Conservation (phyloP, 2,329 filamentous ascomycete genomes). For the Penicillium sclerotiorum region DNA sequence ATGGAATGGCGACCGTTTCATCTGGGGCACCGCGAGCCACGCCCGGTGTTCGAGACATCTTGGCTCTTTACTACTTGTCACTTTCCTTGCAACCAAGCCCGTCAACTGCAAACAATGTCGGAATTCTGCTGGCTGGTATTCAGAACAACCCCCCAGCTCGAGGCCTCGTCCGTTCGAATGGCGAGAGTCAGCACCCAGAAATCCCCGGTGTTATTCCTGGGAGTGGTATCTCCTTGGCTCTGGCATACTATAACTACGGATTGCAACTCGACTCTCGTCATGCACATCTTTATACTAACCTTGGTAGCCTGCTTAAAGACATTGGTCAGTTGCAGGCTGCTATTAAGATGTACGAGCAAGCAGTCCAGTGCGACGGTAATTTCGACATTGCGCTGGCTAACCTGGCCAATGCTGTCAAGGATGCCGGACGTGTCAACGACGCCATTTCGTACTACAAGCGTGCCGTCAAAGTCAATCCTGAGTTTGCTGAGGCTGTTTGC, state of each 20-base stretch:
- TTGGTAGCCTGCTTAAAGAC: conserved; percentile 93
- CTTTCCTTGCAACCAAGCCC: conserved; percentile 92
- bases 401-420: conserved; percentile 95
- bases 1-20: conserved; percentile 80
- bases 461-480: conserved; percentile 86
- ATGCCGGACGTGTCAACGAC: conserved; percentile 88
- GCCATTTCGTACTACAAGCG: conserved; percentile 90
- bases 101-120: conserved; percentile 97
- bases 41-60: conserved; percentile 83
- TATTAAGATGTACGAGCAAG: conserved; percentile 96
- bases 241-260: conserved; percentile 95
- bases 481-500: conserved; percentile 96
- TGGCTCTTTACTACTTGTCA: conserved; percentile 93
- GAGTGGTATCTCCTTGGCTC: conserved; percentile 82
- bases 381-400: conserved; percentile 98
- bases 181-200: conserved; percentile 47
- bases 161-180: conserved; percentile 33
- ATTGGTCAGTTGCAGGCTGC: conserved; percentile 90
- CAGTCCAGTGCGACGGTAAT: conserved; percentile 85
- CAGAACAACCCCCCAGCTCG: conserved; percentile 66
- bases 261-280: conserved; percentile 83
- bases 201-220: conserved; percentile 82
- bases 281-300: conserved; percentile 94
- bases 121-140: conserved; percentile 92
- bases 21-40: conserved; percentile 61